Evolutionary conservation across 2,329 filamentous ascomycete species (phyloP).

Genomic region (Penicillium frequentans): DNA sequence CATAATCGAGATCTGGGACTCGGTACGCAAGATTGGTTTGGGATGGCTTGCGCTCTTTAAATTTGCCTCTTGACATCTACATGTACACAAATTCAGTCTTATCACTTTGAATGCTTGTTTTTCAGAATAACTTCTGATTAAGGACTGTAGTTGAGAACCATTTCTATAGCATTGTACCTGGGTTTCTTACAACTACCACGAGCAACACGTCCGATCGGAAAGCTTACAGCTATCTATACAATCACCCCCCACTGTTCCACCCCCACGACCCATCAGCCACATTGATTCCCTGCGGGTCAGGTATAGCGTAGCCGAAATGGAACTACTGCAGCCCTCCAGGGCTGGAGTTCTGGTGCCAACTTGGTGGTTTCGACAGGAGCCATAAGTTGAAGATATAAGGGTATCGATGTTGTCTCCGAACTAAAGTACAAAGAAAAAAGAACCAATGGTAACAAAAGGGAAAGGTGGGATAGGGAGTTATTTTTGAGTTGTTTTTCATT

Average conservation of each 20-base stretch:
- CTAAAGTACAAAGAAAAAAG: slow-evolving; percentile 33
- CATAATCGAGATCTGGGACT: background rate
- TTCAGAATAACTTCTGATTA: background rate
- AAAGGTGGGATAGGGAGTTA: slow-evolving; percentile 10
- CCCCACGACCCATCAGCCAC: too few relatives aligned
- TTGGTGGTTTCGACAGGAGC: background rate
- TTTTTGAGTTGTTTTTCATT: slow-evolving; percentile 19
- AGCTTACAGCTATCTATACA: too few relatives aligned
- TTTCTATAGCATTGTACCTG: too few relatives aligned
- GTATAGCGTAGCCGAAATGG: too few relatives aligned
- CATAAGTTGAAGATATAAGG: slow-evolving; percentile 24
- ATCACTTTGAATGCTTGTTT: background rate
- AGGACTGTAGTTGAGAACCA: background rate
- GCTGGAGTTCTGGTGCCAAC: too few relatives aligned
- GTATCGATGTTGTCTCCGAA: slow-evolving; percentile 37
- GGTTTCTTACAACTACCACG: too few relatives aligned
- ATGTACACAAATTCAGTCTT: slow-evolving; percentile 8
- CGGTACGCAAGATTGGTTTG: slow-evolving; percentile 1
- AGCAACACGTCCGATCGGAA: too few relatives aligned
- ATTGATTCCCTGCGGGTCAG: too few relatives aligned
- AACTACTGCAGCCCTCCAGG: too few relatives aligned
- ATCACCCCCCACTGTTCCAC: too few relatives aligned
- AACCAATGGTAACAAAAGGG: slow-evolving; percentile 2
- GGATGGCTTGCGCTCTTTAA: slow-evolving; percentile 13
- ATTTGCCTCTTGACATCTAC: background rate